These are phyloP conservation scores for Microbotryomycetes sp. DNA, from an alignment of 1,284 basidiomycete species.

Conservation along the genomic window DNA sequence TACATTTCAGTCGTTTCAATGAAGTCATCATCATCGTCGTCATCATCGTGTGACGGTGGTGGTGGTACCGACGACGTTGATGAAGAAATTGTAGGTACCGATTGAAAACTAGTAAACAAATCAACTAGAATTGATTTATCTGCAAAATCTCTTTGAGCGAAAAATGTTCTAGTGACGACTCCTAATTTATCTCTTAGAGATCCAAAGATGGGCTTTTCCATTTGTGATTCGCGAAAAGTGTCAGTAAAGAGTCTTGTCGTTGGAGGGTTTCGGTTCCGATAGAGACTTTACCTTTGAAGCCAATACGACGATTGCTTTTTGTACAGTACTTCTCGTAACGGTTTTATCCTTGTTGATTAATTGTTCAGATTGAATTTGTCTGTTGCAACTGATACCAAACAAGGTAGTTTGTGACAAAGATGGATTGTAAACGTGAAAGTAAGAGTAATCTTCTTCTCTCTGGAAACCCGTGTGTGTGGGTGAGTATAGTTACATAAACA, in stretches of 20 bases:
- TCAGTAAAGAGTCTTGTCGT: too few relatives aligned
- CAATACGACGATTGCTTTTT: constrained; percentile 94
- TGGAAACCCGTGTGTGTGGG: constrained; percentile 39
- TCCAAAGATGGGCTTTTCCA: constrained; percentile 38
- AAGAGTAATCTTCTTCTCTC: constrained; percentile 90
- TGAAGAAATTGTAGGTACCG: neutral
- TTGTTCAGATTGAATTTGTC: constrained; percentile 78
- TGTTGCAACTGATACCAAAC: constrained; percentile 96
- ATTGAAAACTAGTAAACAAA: constrained; percentile 56
- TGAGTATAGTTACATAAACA: neutral
- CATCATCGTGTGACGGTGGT: constrained; percentile 34
- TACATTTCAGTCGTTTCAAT: constrained; percentile 46
- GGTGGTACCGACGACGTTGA: constrained; percentile 4
- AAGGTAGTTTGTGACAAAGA: constrained; percentile 51
- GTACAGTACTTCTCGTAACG: constrained; percentile 90
- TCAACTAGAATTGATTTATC: constrained; percentile 76
- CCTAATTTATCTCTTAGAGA: constrained; percentile 71
- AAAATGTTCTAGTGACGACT: constrained; percentile 87
- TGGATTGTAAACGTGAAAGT: constrained; percentile 70
- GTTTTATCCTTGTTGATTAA: constrained; percentile 77
- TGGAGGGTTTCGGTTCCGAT: too few relatives aligned
- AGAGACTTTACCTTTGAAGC: constrained; percentile 49
- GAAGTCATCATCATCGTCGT: constrained; percentile 36
- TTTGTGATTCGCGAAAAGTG: neutral
- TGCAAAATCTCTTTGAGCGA: constrained; percentile 82